These are phyloP conservation scores for Simmondsia chinensis DNA, from an alignment of 148 eudicot species.

Conservation along the genomic window DNA sequence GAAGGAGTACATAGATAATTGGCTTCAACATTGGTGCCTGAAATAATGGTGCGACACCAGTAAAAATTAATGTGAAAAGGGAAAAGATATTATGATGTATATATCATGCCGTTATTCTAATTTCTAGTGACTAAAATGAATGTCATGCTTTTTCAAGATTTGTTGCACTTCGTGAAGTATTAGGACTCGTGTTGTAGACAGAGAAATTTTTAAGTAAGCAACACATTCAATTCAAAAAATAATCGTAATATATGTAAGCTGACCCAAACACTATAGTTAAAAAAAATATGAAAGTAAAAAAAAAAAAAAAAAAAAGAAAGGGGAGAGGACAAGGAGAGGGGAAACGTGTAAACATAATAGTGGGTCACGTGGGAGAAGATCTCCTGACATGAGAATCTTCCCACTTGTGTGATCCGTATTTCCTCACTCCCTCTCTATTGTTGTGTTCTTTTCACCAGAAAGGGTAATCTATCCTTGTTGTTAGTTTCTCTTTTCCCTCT, in stretches of 20 bases:
- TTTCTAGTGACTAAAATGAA: no score
- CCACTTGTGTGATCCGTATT: constrained; percentile 28
- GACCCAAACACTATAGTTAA: background rate
- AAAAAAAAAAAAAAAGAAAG: background rate
- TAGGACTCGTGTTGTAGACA: no score
- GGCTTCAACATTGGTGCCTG: no score
- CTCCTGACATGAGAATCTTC: constrained; percentile 60
- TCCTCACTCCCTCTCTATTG: constrained; percentile 18
- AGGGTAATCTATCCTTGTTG: constrained; percentile 11
- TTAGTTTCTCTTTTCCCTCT: constrained; percentile 8
- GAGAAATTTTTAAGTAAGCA: no score
- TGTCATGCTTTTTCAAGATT: no score
- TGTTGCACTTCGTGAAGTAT: no score
- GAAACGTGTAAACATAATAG: constrained; percentile 26
- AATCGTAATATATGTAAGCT: background rate
- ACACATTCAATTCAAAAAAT: no score
- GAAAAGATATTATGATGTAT: no score
- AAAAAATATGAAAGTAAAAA: background rate
- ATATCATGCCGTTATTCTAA: no score
- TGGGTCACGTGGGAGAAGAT: constrained; percentile 41
- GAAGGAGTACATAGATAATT: no score
- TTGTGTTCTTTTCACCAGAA: constrained; percentile 22
- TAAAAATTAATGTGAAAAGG: no score
- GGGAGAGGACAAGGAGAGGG: constrained; percentile 12
- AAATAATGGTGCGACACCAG: no score